Base-by-base conservation (phyloP, 2,329 filamentous ascomycete genomes). In the Hymenoscyphus scutula region DNA sequence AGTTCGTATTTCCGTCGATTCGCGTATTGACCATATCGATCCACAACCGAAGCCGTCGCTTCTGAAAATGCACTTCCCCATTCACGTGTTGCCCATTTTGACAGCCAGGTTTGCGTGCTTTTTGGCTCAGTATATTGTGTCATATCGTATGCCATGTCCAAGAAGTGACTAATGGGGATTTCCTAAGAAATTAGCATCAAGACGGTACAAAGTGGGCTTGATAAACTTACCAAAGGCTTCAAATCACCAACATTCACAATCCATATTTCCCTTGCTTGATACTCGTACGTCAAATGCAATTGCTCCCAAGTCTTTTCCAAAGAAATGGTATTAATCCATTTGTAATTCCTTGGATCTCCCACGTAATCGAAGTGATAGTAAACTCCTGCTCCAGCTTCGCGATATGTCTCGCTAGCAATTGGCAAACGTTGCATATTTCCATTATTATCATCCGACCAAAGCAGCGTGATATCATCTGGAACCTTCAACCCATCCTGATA, bases 381-480 rank as follows among this genome's bases (percentile, higher is more conserved):
- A 2, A 89, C 82, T 53, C 87, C 87, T 29, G 86, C 84, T 30
- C 87, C 86, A 25, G 84, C 86, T 1, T 77, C 74, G 8, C 87
- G 76, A 19, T 76, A 74, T 1, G 80, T 83, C 75, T 89, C 87
- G 61, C 84, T 81, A 1, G 75, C 76, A 15, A 84, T 74, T 5
- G 87, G 87, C 19, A 89, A 76, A 25, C 87, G 77, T 41, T 85
- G 79, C 51, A 87, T 81, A 70, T 88, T 87, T 7, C 87, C 86
- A 78, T 80, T 87, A 74, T 89, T 89, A 73, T 90, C 87, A 68
- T 89, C 87, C 0, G 86, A 80, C 82, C 85, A 89, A 5, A 89
- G 78, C n/a, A 90, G 77, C 2, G 85, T 89, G 25, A 90, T 82
- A 68, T 88, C 82, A 17, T 89, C 86, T 0, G 86, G 85, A 1